Conservation (phyloP, 441 rosid species). For the Manihot esculenta region DNA sequence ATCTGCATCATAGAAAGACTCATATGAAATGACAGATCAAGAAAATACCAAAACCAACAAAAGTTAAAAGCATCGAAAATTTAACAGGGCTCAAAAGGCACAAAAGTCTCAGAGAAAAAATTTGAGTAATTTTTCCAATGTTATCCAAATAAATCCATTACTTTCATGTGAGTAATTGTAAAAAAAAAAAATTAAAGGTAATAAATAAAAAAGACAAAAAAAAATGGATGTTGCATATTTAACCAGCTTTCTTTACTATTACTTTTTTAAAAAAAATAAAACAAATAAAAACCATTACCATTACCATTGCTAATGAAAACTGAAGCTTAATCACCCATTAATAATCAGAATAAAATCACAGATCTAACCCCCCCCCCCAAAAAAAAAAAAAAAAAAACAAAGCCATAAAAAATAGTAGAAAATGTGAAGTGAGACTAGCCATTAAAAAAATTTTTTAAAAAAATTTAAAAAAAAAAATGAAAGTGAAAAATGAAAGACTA, state of each 20-base stretch:
- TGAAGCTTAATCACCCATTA: conserved; percentile 9
- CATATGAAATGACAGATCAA: conserved; percentile 26
- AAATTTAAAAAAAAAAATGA: no score
- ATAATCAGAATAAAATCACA: conserved; percentile 23
- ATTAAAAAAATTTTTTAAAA: conserved; percentile 1
- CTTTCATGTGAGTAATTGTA: conserved; percentile 18
- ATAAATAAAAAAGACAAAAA: conserved; percentile 27
- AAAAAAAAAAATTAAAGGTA: conserved; percentile 24
- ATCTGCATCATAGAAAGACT: conserved; percentile 13
- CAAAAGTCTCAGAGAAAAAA: conserved; percentile 18
- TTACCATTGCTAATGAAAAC: conserved; percentile 6
- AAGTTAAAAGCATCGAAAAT: conserved; percentile 12
- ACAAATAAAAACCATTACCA: conserved; percentile 8
- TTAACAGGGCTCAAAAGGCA: conserved; percentile 27
- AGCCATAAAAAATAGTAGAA: conserved; percentile 8
- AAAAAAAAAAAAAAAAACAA: conserved; percentile 17
- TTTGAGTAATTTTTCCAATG: conserved; percentile 20
- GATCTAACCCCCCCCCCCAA: conserved; percentile 49
- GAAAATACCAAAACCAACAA: not conserved
- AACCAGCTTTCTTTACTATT: conserved; percentile 7
- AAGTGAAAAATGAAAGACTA: conserved; percentile 27
- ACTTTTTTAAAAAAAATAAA: not conserved
- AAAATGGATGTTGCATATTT: conserved; percentile 9
- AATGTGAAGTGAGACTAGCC: not conserved
- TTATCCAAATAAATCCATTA: conserved; percentile 19